These are phyloP conservation scores for Talaromyces sp. DNA, from an alignment of 2,329 filamentous ascomycete species.

Conservation along the genomic window DNA sequence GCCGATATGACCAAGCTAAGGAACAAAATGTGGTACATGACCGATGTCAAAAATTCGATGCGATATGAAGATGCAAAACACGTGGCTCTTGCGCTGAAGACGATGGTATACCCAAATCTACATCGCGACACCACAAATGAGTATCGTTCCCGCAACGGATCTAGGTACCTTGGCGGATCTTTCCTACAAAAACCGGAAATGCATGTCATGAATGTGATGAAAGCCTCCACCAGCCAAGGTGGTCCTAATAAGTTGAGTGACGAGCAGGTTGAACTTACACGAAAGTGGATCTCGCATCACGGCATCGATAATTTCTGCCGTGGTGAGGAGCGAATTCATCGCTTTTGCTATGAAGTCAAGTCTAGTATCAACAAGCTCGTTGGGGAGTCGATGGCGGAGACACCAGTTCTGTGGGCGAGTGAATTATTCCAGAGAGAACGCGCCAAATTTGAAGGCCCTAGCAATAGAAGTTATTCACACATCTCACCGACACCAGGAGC, in stretches of 20 bases:
- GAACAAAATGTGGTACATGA: slow-evolving; percentile 99
- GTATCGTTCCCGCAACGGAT: slow-evolving; percentile 34
- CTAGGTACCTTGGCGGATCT: slow-evolving; percentile 47
- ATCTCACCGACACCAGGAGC: slow-evolving; percentile 43
- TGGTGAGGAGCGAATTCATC: slow-evolving; percentile 90
- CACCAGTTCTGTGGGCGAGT: slow-evolving; percentile 87
- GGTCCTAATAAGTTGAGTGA: slow-evolving; percentile 95
- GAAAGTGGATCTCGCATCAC: slow-evolving; percentile 73
- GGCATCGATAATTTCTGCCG: slow-evolving; percentile 89
- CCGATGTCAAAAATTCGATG: slow-evolving; percentile 83
- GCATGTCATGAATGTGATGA: slow-evolving; percentile 81
- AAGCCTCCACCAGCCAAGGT: slow-evolving; percentile 74
- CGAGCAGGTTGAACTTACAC: slow-evolving; percentile 81
- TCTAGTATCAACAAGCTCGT: slow-evolving; percentile 80
- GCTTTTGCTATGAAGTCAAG: slow-evolving; percentile 86
- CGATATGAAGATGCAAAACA: slow-evolving; percentile 82
- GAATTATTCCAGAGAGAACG: slow-evolving; percentile 75
- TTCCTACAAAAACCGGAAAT: slow-evolving; percentile 76
- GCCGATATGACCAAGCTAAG: slow-evolving; percentile 67
- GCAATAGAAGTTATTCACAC: slow-evolving; percentile 31
- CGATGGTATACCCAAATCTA: slow-evolving; percentile 63
- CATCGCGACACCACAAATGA: slow-evolving; percentile 27
- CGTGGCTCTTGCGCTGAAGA: slow-evolving; percentile 80
- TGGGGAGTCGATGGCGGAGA: slow-evolving; percentile 75
- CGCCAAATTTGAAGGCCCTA: slow-evolving; percentile 38